These are phyloP conservation scores for Aspergillus japonicus DNA, from an alignment of 2,329 filamentous ascomycete genomes.

Conservation along the genomic window DNA sequence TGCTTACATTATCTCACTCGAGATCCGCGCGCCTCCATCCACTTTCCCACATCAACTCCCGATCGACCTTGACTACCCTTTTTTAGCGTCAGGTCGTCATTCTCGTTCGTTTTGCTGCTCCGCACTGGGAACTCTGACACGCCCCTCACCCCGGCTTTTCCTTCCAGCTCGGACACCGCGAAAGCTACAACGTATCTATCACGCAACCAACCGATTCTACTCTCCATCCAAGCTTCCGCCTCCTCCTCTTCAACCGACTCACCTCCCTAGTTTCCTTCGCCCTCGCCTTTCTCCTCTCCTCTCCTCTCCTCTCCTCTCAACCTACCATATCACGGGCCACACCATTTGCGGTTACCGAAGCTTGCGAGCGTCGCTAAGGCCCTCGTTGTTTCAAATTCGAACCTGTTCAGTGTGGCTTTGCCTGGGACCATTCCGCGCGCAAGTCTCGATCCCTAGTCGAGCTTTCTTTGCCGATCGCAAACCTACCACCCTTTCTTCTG, in stretches of 20 bases:
- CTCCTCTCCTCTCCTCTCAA: slow-evolving; percentile 17
- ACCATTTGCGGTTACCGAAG: slow-evolving; percentile 20
- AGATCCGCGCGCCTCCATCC: slow-evolving; percentile 24
- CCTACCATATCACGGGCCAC: slow-evolving; percentile 20
- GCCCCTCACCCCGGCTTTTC: slow-evolving; percentile 22
- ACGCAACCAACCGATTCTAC: slow-evolving; percentile 11
- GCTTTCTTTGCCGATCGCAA: slow-evolving; percentile 13
- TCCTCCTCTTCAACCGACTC: slow-evolving; percentile 4
- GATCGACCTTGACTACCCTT: slow-evolving; percentile 26
- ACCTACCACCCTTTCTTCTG: slow-evolving; percentile 11
- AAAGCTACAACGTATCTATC: not conserved
- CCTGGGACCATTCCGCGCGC: slow-evolving; percentile 14
- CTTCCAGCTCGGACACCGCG: slow-evolving; percentile 7
- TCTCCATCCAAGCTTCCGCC: slow-evolving; percentile 7
- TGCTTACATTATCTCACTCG: slow-evolving; percentile 27
- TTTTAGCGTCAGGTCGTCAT: slow-evolving; percentile 27
- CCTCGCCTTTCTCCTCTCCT: slow-evolving; percentile 3
- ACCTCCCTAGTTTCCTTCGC: slow-evolving; percentile 15
- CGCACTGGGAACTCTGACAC: slow-evolving; percentile 23
- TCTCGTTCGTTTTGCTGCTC: slow-evolving; percentile 25
- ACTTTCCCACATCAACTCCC: slow-evolving; percentile 25
- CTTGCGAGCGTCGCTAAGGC: slow-evolving; percentile 23
- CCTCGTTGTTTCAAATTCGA: slow-evolving; percentile 18
- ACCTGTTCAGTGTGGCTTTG: slow-evolving; percentile 11
- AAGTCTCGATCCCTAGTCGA: slow-evolving; percentile 21